Evolutionary conservation across 495 filamentous ascomycete genomes (phyloP), one percentile per base, ranked within the genome.

Genomic region (Hyaloscypha finlandica): DNA sequence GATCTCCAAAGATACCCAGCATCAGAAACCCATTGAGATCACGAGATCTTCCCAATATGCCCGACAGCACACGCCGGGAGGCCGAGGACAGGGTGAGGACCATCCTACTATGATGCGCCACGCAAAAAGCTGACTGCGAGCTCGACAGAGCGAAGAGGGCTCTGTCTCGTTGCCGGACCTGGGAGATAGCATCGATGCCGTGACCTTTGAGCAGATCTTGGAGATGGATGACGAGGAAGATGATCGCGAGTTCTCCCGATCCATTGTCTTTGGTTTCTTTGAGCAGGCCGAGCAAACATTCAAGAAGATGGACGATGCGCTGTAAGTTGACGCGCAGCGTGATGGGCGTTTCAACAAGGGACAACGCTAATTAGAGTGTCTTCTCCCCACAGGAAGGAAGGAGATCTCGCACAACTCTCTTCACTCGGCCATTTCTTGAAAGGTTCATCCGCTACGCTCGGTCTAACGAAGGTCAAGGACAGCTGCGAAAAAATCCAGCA

Each of bases 401-500:
- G 81, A 67, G 82, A 96, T 66, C 88, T 97, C 45, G 76, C 76
- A 4, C 79, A 87, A 63, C 88, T 99, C 19, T 97, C 94, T 20
- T 81, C 81, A 19, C 87, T 96, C 31, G 95, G 95, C 30, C 95
- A 99, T 79, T 99, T 97, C 81, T 81, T 99, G 62, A 99, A 99
- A 78, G 95, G 95, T 48, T 97, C 94, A n/a, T 97, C 94, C 11
- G 95, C 95, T 22, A 98, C 96, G 8, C 87, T 99, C 59, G 95
- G 95, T 29, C 85, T 99, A 48, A 91, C 82, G 71, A 96, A 96
- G 79, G 90, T 99, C 74, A 92, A 92, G 76, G 93, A 97, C 71
- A 87, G 85, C 63, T 99, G 95, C 77, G 94, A 97, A 77, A 91
- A 96, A 82, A 97, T 99, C 71, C 95, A 99, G 77, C 89, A 97